Base-by-base conservation (phyloP, 1,284 basidiomycete species). In the Sphagnurus paluster region DNA sequence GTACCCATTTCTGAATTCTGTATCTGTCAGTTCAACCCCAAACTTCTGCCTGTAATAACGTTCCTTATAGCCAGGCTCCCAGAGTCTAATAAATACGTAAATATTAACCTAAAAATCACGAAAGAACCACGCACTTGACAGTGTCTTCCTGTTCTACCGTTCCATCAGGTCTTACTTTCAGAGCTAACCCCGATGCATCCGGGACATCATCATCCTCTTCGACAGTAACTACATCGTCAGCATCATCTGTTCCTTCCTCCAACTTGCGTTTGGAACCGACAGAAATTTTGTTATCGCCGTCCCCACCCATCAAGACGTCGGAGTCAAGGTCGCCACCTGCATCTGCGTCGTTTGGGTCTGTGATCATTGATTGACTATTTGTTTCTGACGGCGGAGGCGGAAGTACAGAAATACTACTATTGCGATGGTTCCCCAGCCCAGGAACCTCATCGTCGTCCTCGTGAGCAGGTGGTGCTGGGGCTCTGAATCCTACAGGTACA, bases 31-130 rank as follows among this genome's bases (percentile, higher is more conserved):
- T 55, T 89, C 82, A 8, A 92, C 75, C 6, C 87, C 87, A 61
- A 99, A 99, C 72, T 99, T 99, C 58, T 93, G 87, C 41, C 79
- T 75, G 62, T 99, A 99, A 67, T 99, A 99, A 28, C 97, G 82
- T 60, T 96, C 93, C 61, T 84, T 87, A 69, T 99, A 99, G 28
- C 94, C 95, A 1, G 93, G 84, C 65, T 98, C 94, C 85, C 90
- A 98, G 14, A 98, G 70, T 59, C 93, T 94, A 53, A 49, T 13
- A 41, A 44, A 43, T 24, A 32, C 20, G 39, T 49, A 13, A 43
- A 59, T 56, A 25, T 46, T 23, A 16, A 24, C 44, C 26, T 16
- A 23, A 30, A 26, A 13, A 39, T 32, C 16, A 47, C 21, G 38
- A 28, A 37, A 37, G 43, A 17, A 45, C 26, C 37, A 79, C 83